phyloP scores from a whole-genome alignment of 2,329 filamentous ascomycete species.

The Botryotinia globosa region DNA sequence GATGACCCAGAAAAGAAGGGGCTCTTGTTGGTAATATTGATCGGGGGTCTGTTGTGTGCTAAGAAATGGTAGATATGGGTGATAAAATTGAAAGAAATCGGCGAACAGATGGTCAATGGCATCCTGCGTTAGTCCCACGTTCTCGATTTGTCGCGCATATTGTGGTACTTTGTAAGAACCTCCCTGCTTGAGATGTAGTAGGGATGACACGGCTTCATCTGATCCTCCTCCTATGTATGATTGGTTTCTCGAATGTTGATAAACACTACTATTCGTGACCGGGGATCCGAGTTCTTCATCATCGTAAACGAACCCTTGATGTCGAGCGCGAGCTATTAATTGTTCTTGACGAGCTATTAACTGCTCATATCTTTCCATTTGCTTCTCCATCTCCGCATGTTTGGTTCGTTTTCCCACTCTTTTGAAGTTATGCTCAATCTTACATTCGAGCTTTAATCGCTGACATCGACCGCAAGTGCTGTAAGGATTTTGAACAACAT shows the following conservation, averaged over 20 bases:
- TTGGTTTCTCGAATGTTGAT: constrained; percentile 54
- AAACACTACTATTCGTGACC: constrained; percentile 54
- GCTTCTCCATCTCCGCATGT: constrained; percentile 83
- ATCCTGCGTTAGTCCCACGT: constrained; percentile 62
- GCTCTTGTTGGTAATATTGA: constrained; percentile 72
- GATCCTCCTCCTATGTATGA: constrained; percentile 58
- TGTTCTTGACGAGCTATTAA: constrained; percentile 52
- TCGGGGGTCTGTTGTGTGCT: constrained; percentile 66
- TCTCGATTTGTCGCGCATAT: constrained; percentile 49
- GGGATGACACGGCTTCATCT: constrained; percentile 65
- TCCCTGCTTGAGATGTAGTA: constrained; percentile 64
- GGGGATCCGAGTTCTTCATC: constrained; percentile 60
- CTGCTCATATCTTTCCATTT: constrained; percentile 67
- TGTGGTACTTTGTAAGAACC: constrained; percentile 47
- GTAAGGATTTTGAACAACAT: constrained; percentile 79
- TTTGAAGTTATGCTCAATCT: constrained; percentile 87
- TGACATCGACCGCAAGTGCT: constrained; percentile 73
- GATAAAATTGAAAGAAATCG: constrained; percentile 73
- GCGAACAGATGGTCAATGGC: constrained; percentile 63
- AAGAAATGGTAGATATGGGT: constrained; percentile 75
- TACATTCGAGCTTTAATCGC: constrained; percentile 77
- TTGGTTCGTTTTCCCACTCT: constrained; percentile 77
- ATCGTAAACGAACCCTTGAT: constrained; percentile 54
- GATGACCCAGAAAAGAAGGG: constrained; percentile 83
- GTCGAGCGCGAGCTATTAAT: constrained; percentile 57